Conservation (phyloP, 768 basidiomycete genomes). For the Leucosporidium creatinivorum region DNA sequence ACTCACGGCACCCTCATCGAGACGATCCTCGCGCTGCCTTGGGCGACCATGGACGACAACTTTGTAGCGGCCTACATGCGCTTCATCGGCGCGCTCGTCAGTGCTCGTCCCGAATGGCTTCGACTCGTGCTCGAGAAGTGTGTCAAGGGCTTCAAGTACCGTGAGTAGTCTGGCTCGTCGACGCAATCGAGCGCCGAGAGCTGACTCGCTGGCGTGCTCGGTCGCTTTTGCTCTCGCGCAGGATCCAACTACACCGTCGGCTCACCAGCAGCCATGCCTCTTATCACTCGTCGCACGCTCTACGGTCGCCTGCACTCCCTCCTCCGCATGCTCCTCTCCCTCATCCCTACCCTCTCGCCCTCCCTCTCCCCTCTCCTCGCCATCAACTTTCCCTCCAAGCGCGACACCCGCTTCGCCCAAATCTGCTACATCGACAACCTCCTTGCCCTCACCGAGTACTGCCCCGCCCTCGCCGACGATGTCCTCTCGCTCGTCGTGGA, state of each 20-base stretch:
- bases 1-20: conserved; percentile 72
- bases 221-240: background rate
- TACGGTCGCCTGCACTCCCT: conserved; percentile 82
- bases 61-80: conserved; percentile 83
- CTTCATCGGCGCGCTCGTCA: conserved; percentile 84
- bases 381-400: conserved; percentile 85
- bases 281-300: conserved; percentile 66
- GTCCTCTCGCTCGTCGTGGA: conserved; percentile 82
- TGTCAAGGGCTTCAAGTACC: conserved; percentile 78
- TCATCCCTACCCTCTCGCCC: conserved; percentile 84
- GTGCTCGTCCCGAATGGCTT: conserved; percentile 84
- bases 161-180: conserved; percentile 49
- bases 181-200: background rate
- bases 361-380: conserved; percentile 77
- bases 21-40: conserved; percentile 77
- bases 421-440: conserved; percentile 86
- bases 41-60: conserved; percentile 75
- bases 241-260: conserved; percentile 28
- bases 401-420: conserved; percentile 69
- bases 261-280: conserved; percentile 17
- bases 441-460: conserved; percentile 73
- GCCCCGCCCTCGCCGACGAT: conserved; percentile 71
- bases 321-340: conserved; percentile 72
- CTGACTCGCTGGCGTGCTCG: background rate
- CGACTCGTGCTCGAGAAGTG: conserved; percentile 73